phyloP scores from a whole-genome alignment of 129 eudicot genomes.

The Logfia minima region DNA sequence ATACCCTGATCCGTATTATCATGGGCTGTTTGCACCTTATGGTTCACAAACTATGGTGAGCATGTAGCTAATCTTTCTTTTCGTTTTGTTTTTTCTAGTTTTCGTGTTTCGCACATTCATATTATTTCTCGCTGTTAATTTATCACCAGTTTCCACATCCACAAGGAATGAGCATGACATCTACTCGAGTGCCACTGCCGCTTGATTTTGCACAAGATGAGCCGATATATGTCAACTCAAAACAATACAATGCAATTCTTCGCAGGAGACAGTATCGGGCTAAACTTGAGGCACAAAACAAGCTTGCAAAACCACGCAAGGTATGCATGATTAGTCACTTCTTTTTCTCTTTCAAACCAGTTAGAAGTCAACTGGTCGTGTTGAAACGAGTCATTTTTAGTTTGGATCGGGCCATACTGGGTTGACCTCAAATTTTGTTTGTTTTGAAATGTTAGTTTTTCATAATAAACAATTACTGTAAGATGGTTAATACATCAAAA shows the following conservation, averaged over 20 bases:
- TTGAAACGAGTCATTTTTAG: background rate
- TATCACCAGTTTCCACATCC: slow-evolving; percentile 39
- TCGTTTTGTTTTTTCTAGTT: background rate
- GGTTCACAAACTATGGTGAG: slow-evolving; percentile 59
- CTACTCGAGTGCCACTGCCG: slow-evolving; percentile 65
- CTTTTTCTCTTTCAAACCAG: background rate
- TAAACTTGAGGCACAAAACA: slow-evolving; percentile 77
- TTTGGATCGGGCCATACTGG: background rate
- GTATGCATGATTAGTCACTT: slow-evolving; percentile 26
- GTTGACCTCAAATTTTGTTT: background rate
- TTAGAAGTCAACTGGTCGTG: background rate
- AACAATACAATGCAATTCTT: slow-evolving; percentile 68
- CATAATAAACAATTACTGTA: background rate
- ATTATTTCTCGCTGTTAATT: slow-evolving; percentile 20
- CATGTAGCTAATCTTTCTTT: background rate
- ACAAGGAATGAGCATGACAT: slow-evolving; percentile 40
- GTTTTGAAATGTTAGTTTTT: background rate
- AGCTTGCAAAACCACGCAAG: slow-evolving; percentile 59
- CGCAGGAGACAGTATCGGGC: slow-evolving; percentile 69
- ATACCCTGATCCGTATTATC: slow-evolving; percentile 47
- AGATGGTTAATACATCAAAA: background rate
- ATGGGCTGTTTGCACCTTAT: slow-evolving; percentile 43
- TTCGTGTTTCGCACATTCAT: background rate
- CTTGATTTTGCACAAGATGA: slow-evolving; percentile 54
- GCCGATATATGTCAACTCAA: slow-evolving; percentile 67